Conservation (phyloP, 2,329 filamentous ascomycete genomes). For the Leptosphaerulina australis region DNA sequence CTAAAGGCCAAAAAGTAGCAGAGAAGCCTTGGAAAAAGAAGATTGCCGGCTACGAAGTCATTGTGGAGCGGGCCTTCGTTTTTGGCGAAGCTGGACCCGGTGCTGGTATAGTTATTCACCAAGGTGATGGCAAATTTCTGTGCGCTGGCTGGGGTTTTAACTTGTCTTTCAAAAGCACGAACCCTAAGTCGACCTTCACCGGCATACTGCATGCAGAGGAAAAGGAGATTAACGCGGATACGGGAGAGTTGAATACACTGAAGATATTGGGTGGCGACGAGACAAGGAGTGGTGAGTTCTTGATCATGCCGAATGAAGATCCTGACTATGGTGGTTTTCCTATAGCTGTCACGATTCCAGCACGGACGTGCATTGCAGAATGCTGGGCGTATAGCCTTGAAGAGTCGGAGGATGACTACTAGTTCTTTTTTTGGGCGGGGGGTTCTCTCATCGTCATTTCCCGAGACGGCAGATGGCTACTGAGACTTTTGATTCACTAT, state of each 20-base stretch:
- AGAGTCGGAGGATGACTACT: conserved; percentile 28
- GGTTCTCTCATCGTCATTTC: no score
- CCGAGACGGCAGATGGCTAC: no score
- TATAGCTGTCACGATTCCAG: conserved; percentile 61
- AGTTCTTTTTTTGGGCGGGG: no score
- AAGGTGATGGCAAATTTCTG: conserved; percentile 49
- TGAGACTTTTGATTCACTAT: no score
- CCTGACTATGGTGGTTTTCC: conserved; percentile 64
- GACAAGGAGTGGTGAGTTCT: conserved; percentile 55
- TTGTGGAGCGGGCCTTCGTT: conserved; percentile 54
- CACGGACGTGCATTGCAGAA: conserved; percentile 48
- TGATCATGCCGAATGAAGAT: conserved; percentile 63
- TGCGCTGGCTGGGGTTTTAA: conserved; percentile 56
- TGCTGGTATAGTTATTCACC: conserved; percentile 53
- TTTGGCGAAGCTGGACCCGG: conserved; percentile 53
- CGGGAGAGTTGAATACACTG: conserved; percentile 46
- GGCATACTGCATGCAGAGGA: conserved; percentile 54
- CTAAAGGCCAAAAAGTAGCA: conserved; percentile 35
- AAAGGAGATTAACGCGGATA: conserved; percentile 49
- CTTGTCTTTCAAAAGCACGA: conserved; percentile 38
- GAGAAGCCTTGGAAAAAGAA: conserved; percentile 37
- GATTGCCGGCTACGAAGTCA: conserved; percentile 48
- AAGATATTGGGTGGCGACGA: conserved; percentile 54
- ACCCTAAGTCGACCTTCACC: conserved; percentile 47
- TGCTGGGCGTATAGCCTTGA: conserved; percentile 35